These are phyloP conservation scores for Talaromyces funiculosus DNA, from an alignment of 2,329 filamentous ascomycete genomes.

Conservation along the genomic window DNA sequence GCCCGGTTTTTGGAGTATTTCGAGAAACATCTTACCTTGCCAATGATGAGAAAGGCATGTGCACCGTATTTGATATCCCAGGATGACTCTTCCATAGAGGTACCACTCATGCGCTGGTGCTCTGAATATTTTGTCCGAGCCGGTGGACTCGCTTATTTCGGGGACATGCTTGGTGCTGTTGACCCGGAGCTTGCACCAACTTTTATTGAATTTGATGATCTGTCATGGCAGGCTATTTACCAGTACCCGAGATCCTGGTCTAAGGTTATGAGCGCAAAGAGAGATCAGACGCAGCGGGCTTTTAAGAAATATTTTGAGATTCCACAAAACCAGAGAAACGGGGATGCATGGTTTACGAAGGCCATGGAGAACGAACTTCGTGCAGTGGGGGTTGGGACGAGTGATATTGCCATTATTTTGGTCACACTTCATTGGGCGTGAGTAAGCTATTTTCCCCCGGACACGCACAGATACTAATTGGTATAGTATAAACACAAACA, in stretches of 20 bases:
- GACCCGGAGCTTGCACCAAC: neutral
- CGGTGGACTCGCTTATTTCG: neutral
- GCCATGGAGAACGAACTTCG: neutral
- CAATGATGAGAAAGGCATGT: neutral
- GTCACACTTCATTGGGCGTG: neutral
- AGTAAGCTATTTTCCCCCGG: neutral
- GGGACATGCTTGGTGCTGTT: neutral
- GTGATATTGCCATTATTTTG: neutral
- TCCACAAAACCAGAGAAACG: neutral
- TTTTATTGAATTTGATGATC: neutral
- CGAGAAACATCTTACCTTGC: neutral
- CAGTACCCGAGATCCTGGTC: neutral
- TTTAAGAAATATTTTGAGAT: neutral
- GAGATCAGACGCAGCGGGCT: neutral
- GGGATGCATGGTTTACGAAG: neutral
- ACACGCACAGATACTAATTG: neutral
- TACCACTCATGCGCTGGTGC: neutral
- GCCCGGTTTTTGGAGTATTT: neutral
- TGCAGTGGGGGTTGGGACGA: neutral
- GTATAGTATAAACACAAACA: neutral
- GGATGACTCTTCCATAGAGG: neutral
- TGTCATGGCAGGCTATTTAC: neutral
- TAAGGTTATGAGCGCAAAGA: neutral
- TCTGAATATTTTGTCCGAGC: neutral
- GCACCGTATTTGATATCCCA: neutral